Evolutionary conservation across 2,329 filamentous ascomycete species (phyloP), one percentile per base, ranked within the genome.

Genomic region (Colletotrichum tropicale): DNA sequence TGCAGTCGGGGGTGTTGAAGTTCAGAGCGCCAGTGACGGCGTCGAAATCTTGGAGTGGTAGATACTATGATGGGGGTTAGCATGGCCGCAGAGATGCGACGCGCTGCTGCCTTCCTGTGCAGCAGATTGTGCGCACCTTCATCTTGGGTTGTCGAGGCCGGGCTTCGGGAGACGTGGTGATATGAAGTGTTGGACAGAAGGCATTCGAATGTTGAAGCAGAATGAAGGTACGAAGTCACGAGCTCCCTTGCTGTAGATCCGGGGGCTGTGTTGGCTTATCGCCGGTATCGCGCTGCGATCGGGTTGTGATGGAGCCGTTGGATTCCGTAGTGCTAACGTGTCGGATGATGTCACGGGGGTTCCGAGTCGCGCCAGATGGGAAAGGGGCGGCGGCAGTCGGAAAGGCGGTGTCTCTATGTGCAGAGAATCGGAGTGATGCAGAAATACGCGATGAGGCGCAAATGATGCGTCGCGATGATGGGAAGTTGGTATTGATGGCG

Each of bases 1-100:
- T 95, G 83, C 95, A 96, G 83, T 98, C 96, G 67, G 94, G 92
- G 1, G 96, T 98, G 81, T 97, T 95, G 88, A 98, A 98, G 84
- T 98, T 98, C 83, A 99, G 92, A 78, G 96, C 95, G 86, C 94
- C 94, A 76, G 96, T 96, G 79, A 98, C 94, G 84, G 94, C 93
- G 85, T 98, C 96, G 83, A 98, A 96, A 79, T 98, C 94, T 85
- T 93, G 93, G 78, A 98, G 91, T 76, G 96, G 96, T 81, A 99
- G 90, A 86, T 98, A 99, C 96, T 99, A 76, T 10, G 52, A 52
- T 30, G 12, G 26, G 36, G 15, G 70, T 78, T 76, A 79, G 75
- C 64, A 28, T 28, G 65, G 62, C 38, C 52, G 66, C 61, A 48
- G n/a, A 36, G 61, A n/a, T 60, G 73, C 69, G 66, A 73, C 38